These are phyloP conservation scores for Vickermania ingenoplastis DNA, from an alignment of 208 protist species.

Conservation along the genomic window DNA sequence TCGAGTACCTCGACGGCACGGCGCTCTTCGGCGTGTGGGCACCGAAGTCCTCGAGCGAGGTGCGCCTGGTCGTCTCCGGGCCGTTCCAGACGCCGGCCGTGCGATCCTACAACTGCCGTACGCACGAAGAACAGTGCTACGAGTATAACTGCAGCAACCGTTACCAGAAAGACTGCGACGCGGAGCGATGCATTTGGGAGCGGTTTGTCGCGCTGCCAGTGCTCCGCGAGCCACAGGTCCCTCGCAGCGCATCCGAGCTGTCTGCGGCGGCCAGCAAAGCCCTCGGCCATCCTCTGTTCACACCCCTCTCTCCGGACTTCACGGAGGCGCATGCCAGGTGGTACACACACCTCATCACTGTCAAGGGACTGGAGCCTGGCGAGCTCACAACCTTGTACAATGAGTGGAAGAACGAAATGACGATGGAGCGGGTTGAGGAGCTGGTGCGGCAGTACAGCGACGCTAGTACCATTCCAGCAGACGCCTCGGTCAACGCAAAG, in stretches of 20 bases:
- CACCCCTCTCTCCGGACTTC: constrained; percentile 49
- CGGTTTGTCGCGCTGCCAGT: constrained; percentile 28
- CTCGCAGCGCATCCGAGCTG: constrained; percentile 15
- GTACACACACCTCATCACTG: constrained; percentile 56
- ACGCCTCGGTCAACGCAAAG: background rate
- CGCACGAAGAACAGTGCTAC: constrained; percentile 92
- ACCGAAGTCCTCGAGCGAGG: constrained; percentile 90
- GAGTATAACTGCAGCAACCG: constrained; percentile 86
- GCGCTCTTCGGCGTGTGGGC: constrained; percentile 88
- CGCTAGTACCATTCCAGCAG: background rate
- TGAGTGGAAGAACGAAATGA: constrained; percentile 31
- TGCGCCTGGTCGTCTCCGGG: constrained; percentile 77
- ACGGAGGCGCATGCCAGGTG: constrained; percentile 61
- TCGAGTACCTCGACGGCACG: constrained; percentile 74
- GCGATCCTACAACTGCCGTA: constrained; percentile 63
- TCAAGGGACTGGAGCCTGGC: constrained; percentile 9
- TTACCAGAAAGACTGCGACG: constrained; percentile 71
- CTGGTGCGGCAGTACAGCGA: constrained; percentile 36
- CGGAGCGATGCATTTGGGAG: constrained; percentile 75
- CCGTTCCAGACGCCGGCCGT: constrained; percentile 28
- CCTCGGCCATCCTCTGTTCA: constrained; percentile 52
- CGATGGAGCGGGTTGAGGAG: constrained; percentile 17
- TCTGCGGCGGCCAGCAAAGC: constrained; percentile 44
- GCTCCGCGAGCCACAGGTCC: background rate
- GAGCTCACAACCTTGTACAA: constrained; percentile 27